phyloP scores from a whole-genome alignment of 2,329 filamentous ascomycete species.

The Aspergillus caelatus region DNA sequence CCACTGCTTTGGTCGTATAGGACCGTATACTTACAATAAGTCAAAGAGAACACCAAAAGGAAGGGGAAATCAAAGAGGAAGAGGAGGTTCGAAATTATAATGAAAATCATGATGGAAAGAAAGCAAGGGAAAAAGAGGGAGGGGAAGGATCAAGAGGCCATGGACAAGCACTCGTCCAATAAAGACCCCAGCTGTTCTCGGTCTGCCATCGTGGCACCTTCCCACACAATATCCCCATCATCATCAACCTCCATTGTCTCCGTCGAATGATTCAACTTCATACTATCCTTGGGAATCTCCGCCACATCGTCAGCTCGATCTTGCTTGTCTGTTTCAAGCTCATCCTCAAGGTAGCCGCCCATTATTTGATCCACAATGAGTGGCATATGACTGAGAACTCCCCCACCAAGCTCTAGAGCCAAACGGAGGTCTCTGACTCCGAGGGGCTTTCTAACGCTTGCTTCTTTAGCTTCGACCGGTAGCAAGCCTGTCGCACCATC shows the following conservation, averaged over 20 bases:
- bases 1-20: slow-evolving; percentile 10
- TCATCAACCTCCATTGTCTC: slow-evolving; percentile 48
- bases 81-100: neutral
- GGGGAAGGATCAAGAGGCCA: slow-evolving; percentile 37
- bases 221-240: slow-evolving; percentile 42
- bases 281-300: slow-evolving; percentile 22
- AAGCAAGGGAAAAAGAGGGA: slow-evolving; percentile 12
- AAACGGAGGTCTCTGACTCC: slow-evolving; percentile 78
- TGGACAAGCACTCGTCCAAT: slow-evolving; percentile 46
- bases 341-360: slow-evolving; percentile 73
- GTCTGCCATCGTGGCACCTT: slow-evolving; percentile 39
- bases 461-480: slow-evolving; percentile 78
- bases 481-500: slow-evolving; percentile 74
- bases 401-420: slow-evolving; percentile 74
- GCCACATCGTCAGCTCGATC: slow-evolving; percentile 33
- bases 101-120: neutral
- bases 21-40: slow-evolving; percentile 2
- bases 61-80: neutral
- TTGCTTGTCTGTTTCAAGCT: slow-evolving; percentile 60
- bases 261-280: slow-evolving; percentile 22
- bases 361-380: slow-evolving; percentile 71
- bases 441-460: slow-evolving; percentile 70
- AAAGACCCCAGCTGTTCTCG: slow-evolving; percentile 41
- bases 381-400: slow-evolving; percentile 76
- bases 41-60: neutral